Evolutionary conservation across 2,329 filamentous ascomycete genomes (phyloP).

Genomic region (Pseudonectria foliicola): DNA sequence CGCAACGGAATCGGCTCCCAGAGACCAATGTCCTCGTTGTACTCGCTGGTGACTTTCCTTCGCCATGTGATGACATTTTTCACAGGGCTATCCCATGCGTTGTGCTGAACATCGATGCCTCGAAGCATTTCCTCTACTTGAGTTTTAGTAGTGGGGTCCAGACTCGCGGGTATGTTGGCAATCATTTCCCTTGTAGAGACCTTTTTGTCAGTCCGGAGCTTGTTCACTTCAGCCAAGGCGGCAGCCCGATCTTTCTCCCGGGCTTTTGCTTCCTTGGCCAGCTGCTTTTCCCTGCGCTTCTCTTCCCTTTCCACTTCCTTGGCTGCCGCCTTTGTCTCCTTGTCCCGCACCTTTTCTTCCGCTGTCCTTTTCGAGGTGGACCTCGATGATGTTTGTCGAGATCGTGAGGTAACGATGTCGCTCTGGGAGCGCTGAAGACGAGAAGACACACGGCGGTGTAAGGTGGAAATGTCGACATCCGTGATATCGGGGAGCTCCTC

Average conservation of each 20-base stretch:
- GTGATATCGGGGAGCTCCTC: slow-evolving; percentile 44
- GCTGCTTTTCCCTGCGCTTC: slow-evolving; percentile 50
- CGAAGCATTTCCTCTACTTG: slow-evolving; percentile 45
- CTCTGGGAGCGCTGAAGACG: slow-evolving; percentile 26
- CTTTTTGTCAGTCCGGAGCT: slow-evolving; percentile 65
- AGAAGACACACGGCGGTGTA: slow-evolving; percentile 11
- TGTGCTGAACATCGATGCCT: slow-evolving; percentile 41
- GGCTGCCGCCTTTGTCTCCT: slow-evolving; percentile 37
- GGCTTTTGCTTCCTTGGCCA: slow-evolving; percentile 54
- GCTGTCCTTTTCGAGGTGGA: slow-evolving; percentile 22
- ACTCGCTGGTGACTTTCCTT: slow-evolving; percentile 57
- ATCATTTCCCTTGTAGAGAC: slow-evolving; percentile 71
- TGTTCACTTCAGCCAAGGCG: slow-evolving; percentile 67
- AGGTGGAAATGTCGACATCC: slow-evolving; percentile 31
- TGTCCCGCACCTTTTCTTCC: slow-evolving; percentile 34
- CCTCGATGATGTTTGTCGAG: slow-evolving; percentile 10
- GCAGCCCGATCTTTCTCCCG: slow-evolving; percentile 57
- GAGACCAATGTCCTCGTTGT: slow-evolving; percentile 51
- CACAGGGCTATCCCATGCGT: slow-evolving; percentile 38
- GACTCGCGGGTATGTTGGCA: slow-evolving; percentile 54
- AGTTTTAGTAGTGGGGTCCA: slow-evolving; percentile 40
- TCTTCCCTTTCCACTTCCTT: slow-evolving; percentile 48
- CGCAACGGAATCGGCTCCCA: slow-evolving; percentile 56
- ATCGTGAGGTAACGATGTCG: slow-evolving; percentile 18
- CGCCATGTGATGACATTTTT: slow-evolving; percentile 59